Conservation (phyloP, 352 stramenopile genomes). For the Saprolegnia diclina region DNA sequence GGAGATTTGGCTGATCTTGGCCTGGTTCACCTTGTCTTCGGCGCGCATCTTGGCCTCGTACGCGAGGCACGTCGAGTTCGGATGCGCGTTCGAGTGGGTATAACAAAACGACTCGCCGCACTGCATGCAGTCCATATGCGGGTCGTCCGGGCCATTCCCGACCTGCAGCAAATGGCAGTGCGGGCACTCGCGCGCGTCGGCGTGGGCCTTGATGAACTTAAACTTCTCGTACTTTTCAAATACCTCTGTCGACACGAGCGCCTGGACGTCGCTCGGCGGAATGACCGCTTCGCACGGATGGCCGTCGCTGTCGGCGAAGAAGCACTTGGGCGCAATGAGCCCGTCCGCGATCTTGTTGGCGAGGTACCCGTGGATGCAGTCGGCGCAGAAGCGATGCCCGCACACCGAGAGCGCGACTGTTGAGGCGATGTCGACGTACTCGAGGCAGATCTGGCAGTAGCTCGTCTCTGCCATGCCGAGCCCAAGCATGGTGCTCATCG, state of each 20-base stretch:
- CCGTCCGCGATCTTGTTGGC: conserved; percentile 66
- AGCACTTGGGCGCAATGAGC: conserved; percentile 70
- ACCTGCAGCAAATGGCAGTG: conserved; percentile 54
- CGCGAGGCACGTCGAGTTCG: conserved; percentile 52
- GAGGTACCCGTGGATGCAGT: conserved; percentile 58
- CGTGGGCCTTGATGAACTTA: conserved; percentile 77
- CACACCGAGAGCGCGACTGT: conserved; percentile 42
- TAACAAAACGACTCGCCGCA: conserved; percentile 75
- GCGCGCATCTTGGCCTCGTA: conserved; percentile 75
- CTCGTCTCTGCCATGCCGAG: conserved; percentile 65
- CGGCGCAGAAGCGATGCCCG: conserved; percentile 51
- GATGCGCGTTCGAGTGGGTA: conserved; percentile 80
- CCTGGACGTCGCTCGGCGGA: conserved; percentile 39
- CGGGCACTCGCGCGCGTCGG: conserved; percentile 51
- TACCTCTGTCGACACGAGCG: conserved; percentile 39
- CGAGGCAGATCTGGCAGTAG: conserved; percentile 72
- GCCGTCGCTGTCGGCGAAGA: conserved; percentile 38
- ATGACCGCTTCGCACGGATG: conserved; percentile 41
- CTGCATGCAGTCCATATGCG: conserved; percentile 31
- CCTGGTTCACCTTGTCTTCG: conserved; percentile 79
- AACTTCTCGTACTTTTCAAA: conserved; percentile 80
- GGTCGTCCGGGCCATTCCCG: conserved; percentile 35
- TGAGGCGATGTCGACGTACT: conserved; percentile 40
- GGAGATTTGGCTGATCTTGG: conserved; percentile 66
- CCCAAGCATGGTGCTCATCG: conserved; percentile 46